phyloP scores from a whole-genome alignment of 2,329 filamentous ascomycete genomes.

The Stemphylium lycopersici region DNA sequence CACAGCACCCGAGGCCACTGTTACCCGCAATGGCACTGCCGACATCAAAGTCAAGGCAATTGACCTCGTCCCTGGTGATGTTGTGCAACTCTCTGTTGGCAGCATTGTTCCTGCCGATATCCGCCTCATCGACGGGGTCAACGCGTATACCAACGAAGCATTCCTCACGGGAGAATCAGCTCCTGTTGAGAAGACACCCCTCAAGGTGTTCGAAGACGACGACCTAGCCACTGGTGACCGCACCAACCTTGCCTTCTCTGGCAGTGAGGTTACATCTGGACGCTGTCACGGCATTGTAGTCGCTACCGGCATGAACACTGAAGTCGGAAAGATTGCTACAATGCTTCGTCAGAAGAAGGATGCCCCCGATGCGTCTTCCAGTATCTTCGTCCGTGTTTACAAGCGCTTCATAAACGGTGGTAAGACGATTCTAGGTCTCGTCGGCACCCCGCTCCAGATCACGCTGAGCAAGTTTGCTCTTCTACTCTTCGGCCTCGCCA shows the following conservation, averaged over 20 bases:
- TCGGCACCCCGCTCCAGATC: constrained; percentile 83
- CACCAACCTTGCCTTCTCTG: constrained; percentile 73
- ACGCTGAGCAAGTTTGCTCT: constrained; percentile 83
- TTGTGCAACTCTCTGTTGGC: constrained; percentile 54
- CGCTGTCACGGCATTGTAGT: constrained; percentile 72
- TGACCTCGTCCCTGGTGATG: constrained; percentile 49
- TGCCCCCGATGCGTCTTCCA: constrained; percentile 57
- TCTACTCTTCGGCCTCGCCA: constrained; percentile 59
- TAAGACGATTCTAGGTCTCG: constrained; percentile 66
- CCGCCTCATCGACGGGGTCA: constrained; percentile 68
- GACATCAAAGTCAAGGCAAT: constrained; percentile 46
- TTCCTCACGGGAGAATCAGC: constrained; percentile 76
- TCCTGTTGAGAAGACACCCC: constrained; percentile 69
- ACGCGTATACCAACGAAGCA: constrained; percentile 77
- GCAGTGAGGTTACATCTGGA: constrained; percentile 73
- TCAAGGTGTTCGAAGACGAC: constrained; percentile 57
- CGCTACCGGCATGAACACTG: constrained; percentile 74
- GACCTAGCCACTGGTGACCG: constrained; percentile 68
- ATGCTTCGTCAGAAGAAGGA: constrained; percentile 67
- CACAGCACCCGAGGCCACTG: constrained; percentile 48
- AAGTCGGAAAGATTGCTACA: constrained; percentile 77
- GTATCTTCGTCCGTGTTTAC: constrained; percentile 38
- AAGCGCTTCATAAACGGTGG: constrained; percentile 45
- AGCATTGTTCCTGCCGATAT: constrained; percentile 72
- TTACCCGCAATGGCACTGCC: constrained; percentile 44